Evolutionary conservation across 352 stramenopile genomes (phyloP), one percentile per base, ranked within the genome.

Genomic region (Thalassiosira hispida): DNA sequence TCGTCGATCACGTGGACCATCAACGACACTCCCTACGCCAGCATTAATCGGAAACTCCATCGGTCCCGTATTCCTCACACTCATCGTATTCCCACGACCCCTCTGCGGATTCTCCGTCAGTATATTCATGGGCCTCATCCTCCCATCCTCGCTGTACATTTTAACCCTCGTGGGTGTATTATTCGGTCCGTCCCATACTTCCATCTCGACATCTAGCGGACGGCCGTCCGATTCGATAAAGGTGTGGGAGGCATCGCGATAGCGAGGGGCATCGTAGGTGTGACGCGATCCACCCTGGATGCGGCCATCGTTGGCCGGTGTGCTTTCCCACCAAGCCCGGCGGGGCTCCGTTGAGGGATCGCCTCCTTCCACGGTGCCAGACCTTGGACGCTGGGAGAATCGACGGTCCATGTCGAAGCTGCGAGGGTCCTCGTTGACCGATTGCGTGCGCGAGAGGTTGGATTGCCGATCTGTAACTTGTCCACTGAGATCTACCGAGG

Each of bases 131-230:
- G 79, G 79, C 18, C 79, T 66, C 57, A 71, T 53, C 7, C 62
- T 7, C 40, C 79, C 79, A 66, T 86, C 73, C 51, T 86, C 79
- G 2, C 51, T 73, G 35, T 83, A 86, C 8, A 86, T 57, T 40
- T 76, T 84, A 5, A 86, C 33, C 14, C 27, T 80, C 0, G 75
- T 75, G 9, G 79, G 73, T 35, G 73, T 78, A 33, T 86, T 86
- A 38, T 82, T 81, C 2, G 79, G 79, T 33, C 79, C 79, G 25
- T 86, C 68, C 73, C 73, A 86, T 6, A 86, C 18, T 69, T 86
- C 72, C 40, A 86, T 60, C 51, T 83, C 62, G 0, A 75, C 64
- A 52, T 80, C 38, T 22, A 86, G 52, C 11, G 79, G 79, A 33
- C 77, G 38, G 1, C 77, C 77, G 27, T 85, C 72, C 5, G 77